Conservation (phyloP, 179 eudicot genomes). For the Dionaea muscipula region DNA sequence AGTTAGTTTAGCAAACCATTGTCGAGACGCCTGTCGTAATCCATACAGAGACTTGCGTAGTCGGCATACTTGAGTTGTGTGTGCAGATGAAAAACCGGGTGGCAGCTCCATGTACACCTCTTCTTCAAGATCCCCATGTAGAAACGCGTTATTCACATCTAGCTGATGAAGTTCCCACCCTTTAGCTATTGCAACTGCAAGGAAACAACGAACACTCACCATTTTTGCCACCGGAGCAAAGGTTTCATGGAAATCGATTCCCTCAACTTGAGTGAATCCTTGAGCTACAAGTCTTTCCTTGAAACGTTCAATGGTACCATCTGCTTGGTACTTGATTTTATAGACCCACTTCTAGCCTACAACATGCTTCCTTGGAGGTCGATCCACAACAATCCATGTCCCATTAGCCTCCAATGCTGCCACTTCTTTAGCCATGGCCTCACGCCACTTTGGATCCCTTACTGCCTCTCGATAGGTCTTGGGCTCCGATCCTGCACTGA, state of each 20-base stretch:
- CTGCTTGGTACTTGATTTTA: neutral
- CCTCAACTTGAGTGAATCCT: neutral
- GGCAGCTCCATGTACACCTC: conserved; percentile 4
- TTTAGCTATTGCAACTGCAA: neutral
- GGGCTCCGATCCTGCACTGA: neutral
- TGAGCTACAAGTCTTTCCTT: neutral
- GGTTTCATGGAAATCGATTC: neutral
- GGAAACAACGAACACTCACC: neutral
- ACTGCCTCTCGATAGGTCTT: neutral
- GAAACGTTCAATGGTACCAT: neutral
- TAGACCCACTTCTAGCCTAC: neutral
- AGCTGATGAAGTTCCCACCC: neutral
- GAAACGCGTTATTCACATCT: neutral
- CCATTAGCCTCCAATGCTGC: neutral
- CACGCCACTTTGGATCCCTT: neutral
- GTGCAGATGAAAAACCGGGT: neutral
- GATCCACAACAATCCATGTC: neutral
- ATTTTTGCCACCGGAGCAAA: neutral
- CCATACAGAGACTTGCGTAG: neutral
- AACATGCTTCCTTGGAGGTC: neutral
- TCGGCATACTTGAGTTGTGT: neutral
- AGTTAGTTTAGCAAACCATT: neutral
- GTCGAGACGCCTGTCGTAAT: neutral
- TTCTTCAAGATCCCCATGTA: neutral
- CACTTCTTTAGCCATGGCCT: neutral